Conservation (phyloP, 352 stramenopile species). For the Phytophthora pisi region DNA sequence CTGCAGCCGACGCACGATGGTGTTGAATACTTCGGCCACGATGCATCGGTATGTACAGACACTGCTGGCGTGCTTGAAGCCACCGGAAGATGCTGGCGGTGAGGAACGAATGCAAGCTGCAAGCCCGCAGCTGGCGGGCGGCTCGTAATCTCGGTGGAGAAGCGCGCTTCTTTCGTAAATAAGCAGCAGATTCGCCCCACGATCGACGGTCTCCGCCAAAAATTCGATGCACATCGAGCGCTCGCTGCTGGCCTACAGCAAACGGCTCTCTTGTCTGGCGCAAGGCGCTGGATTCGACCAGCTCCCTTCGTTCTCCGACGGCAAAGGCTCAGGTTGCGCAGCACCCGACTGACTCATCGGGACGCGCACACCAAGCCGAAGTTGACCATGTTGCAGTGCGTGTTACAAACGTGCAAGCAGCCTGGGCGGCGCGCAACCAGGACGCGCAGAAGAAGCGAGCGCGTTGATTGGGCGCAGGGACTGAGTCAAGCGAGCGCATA, state of each 20-base stretch:
- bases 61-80: not conserved
- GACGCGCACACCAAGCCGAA: slow-evolving; percentile 25
- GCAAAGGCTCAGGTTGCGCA: not conserved
- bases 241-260: not conserved
- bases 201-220: slow-evolving; percentile 17
- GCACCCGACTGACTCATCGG: slow-evolving; percentile 24
- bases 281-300: not conserved
- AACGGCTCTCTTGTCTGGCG: slow-evolving; percentile 18
- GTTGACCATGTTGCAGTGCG: slow-evolving; percentile 16
- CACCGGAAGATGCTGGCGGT: not conserved
- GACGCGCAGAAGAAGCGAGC: slow-evolving; percentile 1
- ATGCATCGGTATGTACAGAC: no score
- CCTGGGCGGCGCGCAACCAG: slow-evolving; percentile 7
- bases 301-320: not conserved
- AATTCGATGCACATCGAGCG: slow-evolving; percentile 31
- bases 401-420: slow-evolving; percentile 20
- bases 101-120: not conserved
- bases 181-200: slow-evolving; percentile 3
- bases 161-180: not conserved
- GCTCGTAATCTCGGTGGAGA: slow-evolving; percentile 20
- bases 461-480: not conserved
- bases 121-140: not conserved
- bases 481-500: slow-evolving; percentile 23
- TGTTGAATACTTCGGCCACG: not conserved
- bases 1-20: not conserved